Percentiles rank a stretch among this genome's conserved stretches.
These are phyloP conservation scores for Ophiostoma piceae DNA, from an alignment of 2,329 filamentous ascomycete species.

Conservation along the genomic window DNA sequence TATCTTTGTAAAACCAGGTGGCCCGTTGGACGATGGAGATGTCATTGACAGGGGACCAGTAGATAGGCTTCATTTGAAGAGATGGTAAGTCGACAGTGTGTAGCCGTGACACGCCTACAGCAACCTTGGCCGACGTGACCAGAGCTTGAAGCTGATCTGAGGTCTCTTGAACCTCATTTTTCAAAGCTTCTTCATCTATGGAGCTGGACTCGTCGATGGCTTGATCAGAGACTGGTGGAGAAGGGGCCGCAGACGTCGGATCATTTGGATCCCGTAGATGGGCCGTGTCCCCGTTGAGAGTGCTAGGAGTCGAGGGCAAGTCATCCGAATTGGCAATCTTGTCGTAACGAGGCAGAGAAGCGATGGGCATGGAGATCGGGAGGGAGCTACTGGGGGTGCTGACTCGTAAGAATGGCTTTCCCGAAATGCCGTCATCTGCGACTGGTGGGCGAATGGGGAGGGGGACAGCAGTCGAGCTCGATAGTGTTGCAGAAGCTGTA, in stretches of 20 bases:
- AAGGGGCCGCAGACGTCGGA: not conserved
- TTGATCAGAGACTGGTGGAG: not conserved
- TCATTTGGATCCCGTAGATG: not conserved
- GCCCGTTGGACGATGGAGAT: slow-evolving; percentile 74
- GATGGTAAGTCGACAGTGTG: slow-evolving; percentile 81
- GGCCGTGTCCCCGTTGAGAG: not conserved
- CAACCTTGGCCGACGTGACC: slow-evolving; percentile 50
- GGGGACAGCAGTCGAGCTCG: not conserved
- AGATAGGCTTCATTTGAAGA: slow-evolving; percentile 90
- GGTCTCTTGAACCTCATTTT: slow-evolving; percentile 12
- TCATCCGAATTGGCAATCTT: not conserved
- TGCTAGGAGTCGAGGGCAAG: not conserved
- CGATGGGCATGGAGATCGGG: slow-evolving; percentile 30
- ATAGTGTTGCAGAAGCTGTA: not conserved
- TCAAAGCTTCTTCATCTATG: slow-evolving; percentile 1
- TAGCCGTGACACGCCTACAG: slow-evolving; percentile 83
- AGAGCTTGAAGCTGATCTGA: not conserved
- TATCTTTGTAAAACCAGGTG: slow-evolving; percentile 97
- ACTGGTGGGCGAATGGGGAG: slow-evolving; percentile 30
- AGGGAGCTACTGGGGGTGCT: slow-evolving; percentile 33
- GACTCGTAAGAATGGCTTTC: slow-evolving; percentile 50
- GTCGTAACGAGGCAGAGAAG: slow-evolving; percentile 29
- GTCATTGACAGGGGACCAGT: slow-evolving; percentile 93
- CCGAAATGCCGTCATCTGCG: slow-evolving; percentile 49
- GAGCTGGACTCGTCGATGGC: not conserved